Conservation (phyloP, 345 rosid genomes). For the Carallia brachiata region DNA sequence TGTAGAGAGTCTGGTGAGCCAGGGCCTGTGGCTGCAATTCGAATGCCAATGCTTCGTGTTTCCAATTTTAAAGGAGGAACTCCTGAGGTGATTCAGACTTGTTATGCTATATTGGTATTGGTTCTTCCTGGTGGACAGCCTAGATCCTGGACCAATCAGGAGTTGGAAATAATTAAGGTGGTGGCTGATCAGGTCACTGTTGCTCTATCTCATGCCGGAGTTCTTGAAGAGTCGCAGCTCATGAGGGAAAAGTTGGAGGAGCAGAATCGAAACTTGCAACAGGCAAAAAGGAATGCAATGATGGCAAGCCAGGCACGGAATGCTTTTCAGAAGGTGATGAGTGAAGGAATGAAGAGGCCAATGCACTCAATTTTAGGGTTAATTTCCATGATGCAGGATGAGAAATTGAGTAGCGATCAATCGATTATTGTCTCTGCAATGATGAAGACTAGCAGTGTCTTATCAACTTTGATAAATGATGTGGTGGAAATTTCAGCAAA, state of each 20-base stretch:
- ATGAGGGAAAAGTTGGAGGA: conserved; percentile 89
- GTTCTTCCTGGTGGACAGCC: conserved; percentile 69
- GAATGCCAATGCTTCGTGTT: conserved; percentile 95
- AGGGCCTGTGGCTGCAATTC: conserved; percentile 82
- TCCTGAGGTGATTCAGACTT: conserved; percentile 63
- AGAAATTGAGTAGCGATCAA: conserved; percentile 55
- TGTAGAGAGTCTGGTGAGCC: conserved; percentile 47
- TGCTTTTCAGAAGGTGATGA: conserved; percentile 84
- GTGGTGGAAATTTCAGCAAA: conserved; percentile 72
- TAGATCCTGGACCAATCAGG: conserved; percentile 76
- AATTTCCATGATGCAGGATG: conserved; percentile 76
- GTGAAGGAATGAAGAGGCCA: conserved; percentile 89
- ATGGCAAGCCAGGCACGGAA: conserved; percentile 87
- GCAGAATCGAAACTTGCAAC: conserved; percentile 81
- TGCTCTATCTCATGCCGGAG: conserved; percentile 94
- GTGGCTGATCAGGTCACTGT: conserved; percentile 98
- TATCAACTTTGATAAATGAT: conserved; percentile 77
- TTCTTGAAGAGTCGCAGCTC: conserved; percentile 89
- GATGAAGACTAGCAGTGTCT: conserved; percentile 72
- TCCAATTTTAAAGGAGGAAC: conserved; percentile 88
- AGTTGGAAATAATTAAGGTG: conserved; percentile 81
- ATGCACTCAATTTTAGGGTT: conserved; percentile 81
- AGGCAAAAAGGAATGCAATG: conserved; percentile 63
- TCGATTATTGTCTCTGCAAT: conserved; percentile 64
- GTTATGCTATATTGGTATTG: conserved; percentile 78